These are phyloP conservation scores for Choricystis sp. DNA, from an alignment of 139 green algal genomes.

Conservation along the genomic window DNA sequence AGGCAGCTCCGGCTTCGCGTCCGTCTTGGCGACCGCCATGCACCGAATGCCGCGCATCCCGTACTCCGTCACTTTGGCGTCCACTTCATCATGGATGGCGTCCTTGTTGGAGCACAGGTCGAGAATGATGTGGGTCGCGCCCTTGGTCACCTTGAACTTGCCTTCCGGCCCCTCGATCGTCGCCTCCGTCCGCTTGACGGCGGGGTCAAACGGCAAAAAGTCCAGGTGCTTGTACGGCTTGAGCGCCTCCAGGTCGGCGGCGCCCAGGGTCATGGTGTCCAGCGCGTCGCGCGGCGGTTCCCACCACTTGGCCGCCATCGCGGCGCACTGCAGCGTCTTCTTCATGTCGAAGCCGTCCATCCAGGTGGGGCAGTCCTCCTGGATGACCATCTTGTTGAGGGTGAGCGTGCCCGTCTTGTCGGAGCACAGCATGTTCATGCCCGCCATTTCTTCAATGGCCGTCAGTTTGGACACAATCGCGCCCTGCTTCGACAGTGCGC, in stretches of 20 bases:
- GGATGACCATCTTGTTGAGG: slow-evolving; percentile 75
- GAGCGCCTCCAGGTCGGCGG: slow-evolving; percentile 29
- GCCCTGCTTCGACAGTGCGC: slow-evolving; percentile 63
- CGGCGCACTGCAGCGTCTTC: slow-evolving; percentile 35
- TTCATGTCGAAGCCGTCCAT: slow-evolving; percentile 14
- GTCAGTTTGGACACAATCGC: slow-evolving; percentile 79
- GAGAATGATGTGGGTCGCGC: slow-evolving; percentile 28
- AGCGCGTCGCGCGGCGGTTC: slow-evolving; percentile 68
- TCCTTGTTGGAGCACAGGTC: slow-evolving; percentile 26
- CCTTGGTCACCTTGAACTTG: slow-evolving; percentile 61
- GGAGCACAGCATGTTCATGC: slow-evolving; percentile 81
- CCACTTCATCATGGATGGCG: slow-evolving; percentile 16
- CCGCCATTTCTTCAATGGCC: slow-evolving; percentile 79
- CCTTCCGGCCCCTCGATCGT: slow-evolving; percentile 30
- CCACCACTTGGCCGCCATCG: slow-evolving; percentile 68
- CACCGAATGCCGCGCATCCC: slow-evolving; percentile 57
- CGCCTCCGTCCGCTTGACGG: slow-evolving; percentile 67
- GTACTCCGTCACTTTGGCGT: slow-evolving; percentile 37
- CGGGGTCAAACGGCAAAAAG: slow-evolving; percentile 77
- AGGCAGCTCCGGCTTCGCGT: background rate
- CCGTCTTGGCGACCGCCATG: slow-evolving; percentile 42
- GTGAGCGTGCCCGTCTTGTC: slow-evolving; percentile 85
- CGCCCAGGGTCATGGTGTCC: slow-evolving; percentile 61
- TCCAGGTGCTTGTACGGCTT: slow-evolving; percentile 29
- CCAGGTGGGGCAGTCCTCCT: slow-evolving; percentile 59